A percentile compares a stretch with the other conserved stretches of the same genome.
phyloP scores from a whole-genome alignment of 148 eudicot species.

The Rhododendron simsii region DNA sequence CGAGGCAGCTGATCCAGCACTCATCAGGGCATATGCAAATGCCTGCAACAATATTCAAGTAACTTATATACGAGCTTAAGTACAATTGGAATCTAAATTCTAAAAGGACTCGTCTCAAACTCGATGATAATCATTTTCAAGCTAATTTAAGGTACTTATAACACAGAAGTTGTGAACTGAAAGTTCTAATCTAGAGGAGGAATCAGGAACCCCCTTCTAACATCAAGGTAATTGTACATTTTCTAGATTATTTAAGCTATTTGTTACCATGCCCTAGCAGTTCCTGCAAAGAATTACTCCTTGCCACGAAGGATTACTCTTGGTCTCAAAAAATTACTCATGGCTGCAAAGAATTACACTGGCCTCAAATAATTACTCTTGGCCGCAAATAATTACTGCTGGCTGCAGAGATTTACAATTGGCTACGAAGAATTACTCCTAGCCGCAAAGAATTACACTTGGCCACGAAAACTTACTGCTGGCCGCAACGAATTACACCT shows the following conservation, averaged over 20 bases:
- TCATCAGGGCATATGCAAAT: slow-evolving; percentile 80
- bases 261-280: neutral
- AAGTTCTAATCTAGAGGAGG: neutral
- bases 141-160: neutral
- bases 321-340: no score
- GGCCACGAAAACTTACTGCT: no score
- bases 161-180: neutral
- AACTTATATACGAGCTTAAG: neutral
- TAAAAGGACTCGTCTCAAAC: neutral
- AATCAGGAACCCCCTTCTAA: neutral
- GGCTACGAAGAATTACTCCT: no score
- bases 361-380: rapidly evolving
- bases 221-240: neutral
- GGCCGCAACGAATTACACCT: no score
- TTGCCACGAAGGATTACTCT: no score
- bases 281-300: no score
- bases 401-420: no score
- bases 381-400: no score
- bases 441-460: no score
- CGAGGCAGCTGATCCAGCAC: slow-evolving; percentile 91
- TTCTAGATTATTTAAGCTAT: neutral
- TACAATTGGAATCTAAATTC: neutral
- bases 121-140: neutral
- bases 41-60: slow-evolving; percentile 29
- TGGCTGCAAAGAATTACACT: no score